phyloP scores from a whole-genome alignment of 148 eudicot species.

The Fagopyrum homotropicum region DNA sequence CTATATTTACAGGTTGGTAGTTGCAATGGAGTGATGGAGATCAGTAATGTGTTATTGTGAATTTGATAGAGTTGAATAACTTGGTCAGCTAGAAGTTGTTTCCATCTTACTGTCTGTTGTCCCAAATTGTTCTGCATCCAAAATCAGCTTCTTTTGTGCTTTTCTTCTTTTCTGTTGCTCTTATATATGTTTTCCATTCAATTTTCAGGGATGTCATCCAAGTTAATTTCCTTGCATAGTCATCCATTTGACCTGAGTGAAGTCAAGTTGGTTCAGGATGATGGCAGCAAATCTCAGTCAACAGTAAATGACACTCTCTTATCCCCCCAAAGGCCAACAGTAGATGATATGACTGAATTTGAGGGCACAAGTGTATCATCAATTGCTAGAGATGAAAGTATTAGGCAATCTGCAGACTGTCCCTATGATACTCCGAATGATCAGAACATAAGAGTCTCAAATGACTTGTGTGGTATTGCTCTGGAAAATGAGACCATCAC shows the following conservation, averaged over 20 bases:
- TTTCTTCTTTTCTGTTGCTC: not conserved
- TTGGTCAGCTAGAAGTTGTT: not conserved
- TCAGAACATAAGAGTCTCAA: slow-evolving; percentile 14
- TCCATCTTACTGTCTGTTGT: not conserved
- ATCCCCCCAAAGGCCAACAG: slow-evolving; percentile 18
- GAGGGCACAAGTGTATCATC: slow-evolving; percentile 18
- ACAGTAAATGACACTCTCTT: slow-evolving; percentile 21
- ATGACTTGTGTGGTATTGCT: slow-evolving; percentile 15
- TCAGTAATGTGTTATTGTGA: not conserved
- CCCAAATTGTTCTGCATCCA: not conserved
- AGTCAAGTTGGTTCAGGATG: slow-evolving; percentile 32
- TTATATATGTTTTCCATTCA: not conserved
- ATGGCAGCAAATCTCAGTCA: slow-evolving; percentile 18
- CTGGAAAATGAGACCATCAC: slow-evolving; percentile 20
- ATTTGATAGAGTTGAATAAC: not conserved
- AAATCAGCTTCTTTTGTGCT: not conserved
- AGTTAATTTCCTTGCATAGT: slow-evolving; percentile 51
- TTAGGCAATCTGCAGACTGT: slow-evolving; percentile 13
- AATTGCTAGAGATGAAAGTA: slow-evolving; percentile 19
- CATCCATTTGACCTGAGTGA: slow-evolving; percentile 49
- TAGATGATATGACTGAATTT: slow-evolving; percentile 22
- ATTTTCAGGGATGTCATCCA: slow-evolving; percentile 48
- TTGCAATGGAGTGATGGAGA: not conserved
- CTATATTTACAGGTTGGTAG: slow-evolving; percentile 60
- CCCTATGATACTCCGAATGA: slow-evolving; percentile 17